phyloP scores from a whole-genome alignment of 164 flowering plant genomes.

The Magnolia kwangsiensis region DNA sequence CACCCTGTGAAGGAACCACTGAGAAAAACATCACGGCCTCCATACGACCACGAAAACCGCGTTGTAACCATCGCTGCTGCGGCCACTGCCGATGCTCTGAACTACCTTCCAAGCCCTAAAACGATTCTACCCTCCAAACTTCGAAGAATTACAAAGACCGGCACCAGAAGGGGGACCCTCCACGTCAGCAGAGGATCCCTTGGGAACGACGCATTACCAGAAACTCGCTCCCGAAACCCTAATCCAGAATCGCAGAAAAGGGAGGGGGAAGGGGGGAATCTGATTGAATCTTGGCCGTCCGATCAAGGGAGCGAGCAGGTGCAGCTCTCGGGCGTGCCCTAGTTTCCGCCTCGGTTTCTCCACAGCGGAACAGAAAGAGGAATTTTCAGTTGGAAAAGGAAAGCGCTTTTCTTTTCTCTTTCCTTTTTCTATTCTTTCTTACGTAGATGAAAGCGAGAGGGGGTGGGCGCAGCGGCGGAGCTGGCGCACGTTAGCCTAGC shows the following conservation, averaged over 20 bases:
- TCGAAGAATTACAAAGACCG: constrained; percentile 3
- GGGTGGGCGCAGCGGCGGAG: background rate
- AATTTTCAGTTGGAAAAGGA: too few species aligned
- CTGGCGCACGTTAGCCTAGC: constrained; percentile 4
- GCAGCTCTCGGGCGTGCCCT: too few species aligned
- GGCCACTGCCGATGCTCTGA: background rate
- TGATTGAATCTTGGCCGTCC: background rate
- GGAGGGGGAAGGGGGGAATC: too few species aligned
- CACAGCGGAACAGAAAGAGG: too few species aligned
- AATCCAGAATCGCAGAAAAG: background rate
- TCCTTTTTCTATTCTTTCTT: too few species aligned
- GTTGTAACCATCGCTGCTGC: constrained; percentile 9
- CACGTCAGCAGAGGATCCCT: background rate
- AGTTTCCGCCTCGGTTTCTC: too few species aligned
- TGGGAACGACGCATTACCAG: background rate
- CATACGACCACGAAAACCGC: constrained; percentile 19
- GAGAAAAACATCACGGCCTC: constrained; percentile 17
- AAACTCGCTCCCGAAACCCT: constrained; percentile 1
- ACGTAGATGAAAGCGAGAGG: background rate
- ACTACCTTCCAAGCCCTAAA: background rate
- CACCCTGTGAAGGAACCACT: constrained; percentile 18
- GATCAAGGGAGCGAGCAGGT: background rate
- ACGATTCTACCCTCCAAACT: background rate
- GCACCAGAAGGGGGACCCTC: background rate
- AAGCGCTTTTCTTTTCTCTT: too few species aligned